Base-by-base conservation (phyloP, 805 yeast species). In the Metschnikowia aberdeeniae region DNA sequence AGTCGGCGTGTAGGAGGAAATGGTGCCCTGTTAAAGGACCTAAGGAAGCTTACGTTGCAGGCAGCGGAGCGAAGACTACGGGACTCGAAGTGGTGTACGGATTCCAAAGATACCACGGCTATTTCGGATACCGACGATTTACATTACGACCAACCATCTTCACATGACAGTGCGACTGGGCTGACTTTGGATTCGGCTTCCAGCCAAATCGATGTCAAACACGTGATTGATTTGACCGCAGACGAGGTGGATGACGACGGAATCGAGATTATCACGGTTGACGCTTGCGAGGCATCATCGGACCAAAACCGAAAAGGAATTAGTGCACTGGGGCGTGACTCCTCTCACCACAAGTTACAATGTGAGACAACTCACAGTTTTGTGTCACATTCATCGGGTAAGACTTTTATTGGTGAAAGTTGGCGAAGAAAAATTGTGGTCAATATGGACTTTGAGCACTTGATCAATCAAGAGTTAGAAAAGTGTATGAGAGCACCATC, bases 51-150 rank as follows among this genome's bases (percentile, higher is more conserved):
- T 38, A 74, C 78, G 36, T 56, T 77, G 13, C 74, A 71, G 47
- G 93, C 95, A 1, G 82, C 88, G 0, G 83, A 82, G 47, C 63
- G 82, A 45, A 65, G 93, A 36, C 58, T 70, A 14, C 62, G 65
- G n/a, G 86, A 80, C 58, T 58, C 68, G 3, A 75, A 73, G 46
- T 72, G 75, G 70, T 81, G 85, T 50, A 56, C 58, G 10, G 51
- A 51, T n/a, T 37, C 40, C 5, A 33, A n/a, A 0, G 55, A 58
- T 2, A 73, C 69, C 28, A 68, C 67, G n/a, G 29, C 19, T 14
- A 14, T 22, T 11, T 32, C 42, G 24, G 36, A 13, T 6, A n/a
- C 17, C 7, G 42, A 24, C 13, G 30, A 32, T n/a, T 14, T 30
- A 31, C 30, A 30, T 19, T 30, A 34, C 24, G 22, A 10, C n/a